Evolutionary conservation across 2,329 filamentous ascomycete genomes (phyloP).

Genomic region (Pseudonectria foliicola): DNA sequence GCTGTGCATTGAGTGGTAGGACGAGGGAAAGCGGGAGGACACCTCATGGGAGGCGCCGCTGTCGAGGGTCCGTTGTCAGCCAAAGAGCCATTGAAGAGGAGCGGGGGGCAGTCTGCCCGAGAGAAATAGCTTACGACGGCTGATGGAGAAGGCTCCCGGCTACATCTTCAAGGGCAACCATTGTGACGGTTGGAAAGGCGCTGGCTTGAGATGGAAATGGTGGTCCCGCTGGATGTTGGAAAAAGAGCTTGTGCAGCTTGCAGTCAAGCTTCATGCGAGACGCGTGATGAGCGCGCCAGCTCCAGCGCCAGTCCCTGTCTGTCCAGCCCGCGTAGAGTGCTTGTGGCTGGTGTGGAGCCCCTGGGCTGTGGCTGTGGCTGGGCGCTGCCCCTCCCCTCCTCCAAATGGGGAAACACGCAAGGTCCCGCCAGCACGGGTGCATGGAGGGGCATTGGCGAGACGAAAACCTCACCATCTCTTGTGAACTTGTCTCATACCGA

Average conservation of each 20-base stretch:
- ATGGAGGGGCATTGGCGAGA: no score
- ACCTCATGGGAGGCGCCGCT: constrained; percentile 30
- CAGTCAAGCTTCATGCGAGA: not conserved
- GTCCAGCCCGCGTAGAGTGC: not conserved
- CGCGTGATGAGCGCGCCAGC: not conserved
- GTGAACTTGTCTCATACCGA: no score
- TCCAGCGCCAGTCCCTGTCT: no score
- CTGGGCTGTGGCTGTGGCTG: no score
- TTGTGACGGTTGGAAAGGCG: constrained; percentile 10
- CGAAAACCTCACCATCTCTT: no score
- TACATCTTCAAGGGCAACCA: constrained; percentile 30
- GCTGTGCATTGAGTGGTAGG: constrained; percentile 68
- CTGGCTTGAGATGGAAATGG: constrained; percentile 1
- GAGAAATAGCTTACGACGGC: constrained; percentile 22
- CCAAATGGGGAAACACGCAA: no score
- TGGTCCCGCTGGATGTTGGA: constrained; percentile 1
- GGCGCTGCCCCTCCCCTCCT: no score
- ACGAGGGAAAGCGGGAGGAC: constrained; percentile 46
- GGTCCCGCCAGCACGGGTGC: no score
- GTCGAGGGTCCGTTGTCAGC: constrained; percentile 4
- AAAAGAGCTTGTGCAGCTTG: not conserved
- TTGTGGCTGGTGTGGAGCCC: no score
- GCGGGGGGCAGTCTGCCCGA: not conserved
- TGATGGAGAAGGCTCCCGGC: constrained; percentile 26
- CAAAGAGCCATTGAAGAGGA: not conserved